These are phyloP conservation scores for Glycyrrhiza uralensis DNA, from an alignment of 306 rosid genomes.

Conservation along the genomic window DNA sequence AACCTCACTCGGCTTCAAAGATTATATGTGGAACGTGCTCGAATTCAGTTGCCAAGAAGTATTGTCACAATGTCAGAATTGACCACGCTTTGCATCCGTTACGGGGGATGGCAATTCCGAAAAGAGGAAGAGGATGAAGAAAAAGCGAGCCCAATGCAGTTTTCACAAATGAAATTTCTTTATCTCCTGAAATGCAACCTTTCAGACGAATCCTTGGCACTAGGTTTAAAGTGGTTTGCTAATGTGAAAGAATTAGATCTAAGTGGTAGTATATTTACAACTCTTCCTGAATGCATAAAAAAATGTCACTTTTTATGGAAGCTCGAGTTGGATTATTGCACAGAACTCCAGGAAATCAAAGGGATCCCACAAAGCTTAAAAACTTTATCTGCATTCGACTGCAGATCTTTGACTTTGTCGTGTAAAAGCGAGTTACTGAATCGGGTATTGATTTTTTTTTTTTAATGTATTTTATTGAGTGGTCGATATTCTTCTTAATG, in stretches of 20 bases:
- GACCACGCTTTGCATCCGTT: too few relatives aligned
- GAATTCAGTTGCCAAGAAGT: not conserved
- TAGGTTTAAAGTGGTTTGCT: not conserved
- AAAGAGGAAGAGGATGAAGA: not conserved
- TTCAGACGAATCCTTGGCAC: not conserved
- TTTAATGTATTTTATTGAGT: not conserved
- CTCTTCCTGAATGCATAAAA: not conserved
- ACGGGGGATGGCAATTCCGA: not conserved
- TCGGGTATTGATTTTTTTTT: not conserved
- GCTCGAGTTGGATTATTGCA: not conserved
- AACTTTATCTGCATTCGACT: not conserved
- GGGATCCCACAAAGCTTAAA: not conserved
- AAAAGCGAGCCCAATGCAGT: not conserved
- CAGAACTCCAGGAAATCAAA: not conserved
- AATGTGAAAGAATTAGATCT: not conserved
- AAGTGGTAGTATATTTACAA: not conserved
- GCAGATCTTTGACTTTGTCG: not conserved
- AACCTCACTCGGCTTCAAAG: not conserved
- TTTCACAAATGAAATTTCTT: not conserved
- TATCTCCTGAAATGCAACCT: not conserved
- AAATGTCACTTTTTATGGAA: not conserved
- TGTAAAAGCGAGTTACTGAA: not conserved
- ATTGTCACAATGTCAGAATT: not conserved
- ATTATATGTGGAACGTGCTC: not conserved
- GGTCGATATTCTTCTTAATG: not conserved